Evolutionary conservation across 148 eudicot species (phyloP).

Genomic region (Chenopodium quinoa): DNA sequence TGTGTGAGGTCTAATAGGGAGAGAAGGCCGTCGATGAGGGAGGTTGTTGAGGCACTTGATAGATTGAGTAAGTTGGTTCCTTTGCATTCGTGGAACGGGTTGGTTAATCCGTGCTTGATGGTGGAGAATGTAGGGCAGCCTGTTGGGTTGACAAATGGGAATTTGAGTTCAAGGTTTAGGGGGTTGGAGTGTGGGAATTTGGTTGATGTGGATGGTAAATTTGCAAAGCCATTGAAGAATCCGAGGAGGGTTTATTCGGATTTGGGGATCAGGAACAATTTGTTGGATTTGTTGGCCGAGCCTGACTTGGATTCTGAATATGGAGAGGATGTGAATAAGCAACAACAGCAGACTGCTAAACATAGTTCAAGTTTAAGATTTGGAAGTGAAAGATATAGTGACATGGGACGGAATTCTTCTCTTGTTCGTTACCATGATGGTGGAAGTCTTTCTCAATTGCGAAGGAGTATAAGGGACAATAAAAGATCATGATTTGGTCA

Average conservation of each 20-base stretch:
- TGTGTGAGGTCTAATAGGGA: slow-evolving; percentile 89
- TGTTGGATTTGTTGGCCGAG: slow-evolving; percentile 77
- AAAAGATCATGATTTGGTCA: slow-evolving; percentile 20
- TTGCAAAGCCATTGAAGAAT: slow-evolving; percentile 35
- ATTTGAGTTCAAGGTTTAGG: slow-evolving; percentile 32
- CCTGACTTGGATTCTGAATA: slow-evolving; percentile 38
- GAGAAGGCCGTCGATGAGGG: slow-evolving; percentile 82
- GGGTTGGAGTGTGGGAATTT: slow-evolving; percentile 38
- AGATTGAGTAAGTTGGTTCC: slow-evolving; percentile 64
- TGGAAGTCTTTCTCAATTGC: slow-evolving; percentile 16
- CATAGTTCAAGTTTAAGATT: slow-evolving; percentile 34
- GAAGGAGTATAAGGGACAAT: slow-evolving; percentile 25
- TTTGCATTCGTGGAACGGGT: slow-evolving; percentile 70
- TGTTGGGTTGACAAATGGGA: slow-evolving; percentile 35
- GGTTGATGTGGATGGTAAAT: slow-evolving; percentile 34
- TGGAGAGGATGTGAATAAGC: slow-evolving; percentile 30
- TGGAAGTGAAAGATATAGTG: slow-evolving; percentile 31
- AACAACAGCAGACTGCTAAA: slow-evolving; percentile 23
- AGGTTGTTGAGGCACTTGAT: slow-evolving; percentile 59
- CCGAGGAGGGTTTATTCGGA: slow-evolving; percentile 76
- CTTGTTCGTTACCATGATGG: slow-evolving; percentile 11
- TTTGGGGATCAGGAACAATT: slow-evolving; percentile 72
- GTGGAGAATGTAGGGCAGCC: slow-evolving; percentile 68
- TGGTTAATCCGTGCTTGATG: slow-evolving; percentile 83
- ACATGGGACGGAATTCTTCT: not conserved